Conservation (phyloP, 2,329 filamentous ascomycete genomes). For the Paracorniculantispora psalliotae region DNA sequence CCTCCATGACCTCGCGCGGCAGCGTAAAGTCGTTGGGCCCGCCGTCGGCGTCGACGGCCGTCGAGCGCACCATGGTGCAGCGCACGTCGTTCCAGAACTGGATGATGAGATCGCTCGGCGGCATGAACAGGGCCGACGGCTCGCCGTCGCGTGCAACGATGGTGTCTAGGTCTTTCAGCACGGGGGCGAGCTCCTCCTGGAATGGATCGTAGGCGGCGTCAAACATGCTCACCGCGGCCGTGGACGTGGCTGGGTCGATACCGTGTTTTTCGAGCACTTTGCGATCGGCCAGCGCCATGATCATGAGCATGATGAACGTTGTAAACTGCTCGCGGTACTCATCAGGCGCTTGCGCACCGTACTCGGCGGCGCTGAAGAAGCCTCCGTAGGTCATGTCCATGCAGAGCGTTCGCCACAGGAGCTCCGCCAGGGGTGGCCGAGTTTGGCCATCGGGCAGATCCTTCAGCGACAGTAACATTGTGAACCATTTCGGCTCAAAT, state of each 20-base stretch:
- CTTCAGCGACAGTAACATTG: constrained; percentile 18
- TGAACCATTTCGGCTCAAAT: constrained; percentile 21
- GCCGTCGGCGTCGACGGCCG: constrained; percentile 13
- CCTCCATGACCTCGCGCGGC: constrained; percentile 16
- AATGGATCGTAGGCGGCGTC: constrained; percentile 19
- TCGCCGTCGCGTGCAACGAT: constrained; percentile 17
- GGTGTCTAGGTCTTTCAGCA: constrained; percentile 18
- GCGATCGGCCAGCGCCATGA: constrained; percentile 30
- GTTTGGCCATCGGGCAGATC: not conserved
- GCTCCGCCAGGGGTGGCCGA: constrained; percentile 15
- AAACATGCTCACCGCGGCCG: constrained; percentile 12
- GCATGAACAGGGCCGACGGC: constrained; percentile 11
- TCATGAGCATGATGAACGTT: constrained; percentile 20
- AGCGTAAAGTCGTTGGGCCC: constrained; percentile 19
- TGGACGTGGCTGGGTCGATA: constrained; percentile 17
- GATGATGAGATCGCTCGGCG: constrained; percentile 18
- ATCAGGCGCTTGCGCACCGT: constrained; percentile 17
- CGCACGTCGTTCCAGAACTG: constrained; percentile 19
- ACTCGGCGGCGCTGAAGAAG: constrained; percentile 17
- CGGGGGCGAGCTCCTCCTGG: constrained; percentile 16
- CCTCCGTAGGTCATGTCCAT: constrained; percentile 22
- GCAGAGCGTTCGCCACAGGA: constrained; percentile 24
- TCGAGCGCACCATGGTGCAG: constrained; percentile 18
- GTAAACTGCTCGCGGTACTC: constrained; percentile 19
- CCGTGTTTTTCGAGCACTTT: constrained; percentile 26